Evolutionary conservation across 169 alveolate species (phyloP).

Genomic region (Cryptosporidium ubiquitum): DNA sequence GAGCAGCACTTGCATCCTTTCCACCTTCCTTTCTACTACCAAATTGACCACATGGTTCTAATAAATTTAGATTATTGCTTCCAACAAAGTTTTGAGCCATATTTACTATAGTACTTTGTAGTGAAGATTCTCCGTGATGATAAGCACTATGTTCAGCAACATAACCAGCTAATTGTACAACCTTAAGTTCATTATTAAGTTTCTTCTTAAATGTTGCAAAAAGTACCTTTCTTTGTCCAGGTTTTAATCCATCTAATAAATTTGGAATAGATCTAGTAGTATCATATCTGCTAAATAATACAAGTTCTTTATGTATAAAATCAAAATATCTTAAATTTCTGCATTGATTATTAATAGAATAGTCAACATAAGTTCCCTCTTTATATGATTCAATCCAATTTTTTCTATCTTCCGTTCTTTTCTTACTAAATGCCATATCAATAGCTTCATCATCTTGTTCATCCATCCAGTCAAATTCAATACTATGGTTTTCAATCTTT

Average conservation of each 20-base stretch:
- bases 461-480: conserved; percentile 89
- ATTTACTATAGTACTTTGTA: conserved; percentile 96
- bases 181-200: conserved; percentile 94
- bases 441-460: conserved; percentile 94
- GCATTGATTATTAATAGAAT: conserved; percentile 78
- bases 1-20: conserved; percentile 95
- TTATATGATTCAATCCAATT: conserved; percentile 87
- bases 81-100: conserved; percentile 99
- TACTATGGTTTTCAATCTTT: conserved; percentile 92
- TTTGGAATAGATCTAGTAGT: conserved; percentile 97
- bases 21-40: conserved; percentile 99
- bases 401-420: conserved; percentile 97
- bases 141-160: conserved; percentile 98
- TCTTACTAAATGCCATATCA: conserved; percentile 98
- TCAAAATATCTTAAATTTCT: conserved; percentile 88
- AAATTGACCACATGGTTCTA: conserved; percentile 98
- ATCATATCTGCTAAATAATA: conserved; percentile 97
- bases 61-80: conserved; percentile 88
- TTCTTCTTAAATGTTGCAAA: conserved; percentile 96
- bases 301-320: conserved; percentile 98
- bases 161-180: conserved; percentile 93
- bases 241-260: conserved; percentile 98
- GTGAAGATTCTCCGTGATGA: conserved; percentile 99
- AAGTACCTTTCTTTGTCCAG: conserved; percentile 98
- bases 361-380: conserved; percentile 84